A percentile compares a stretch with the other conserved stretches of the same genome.
Conservation (phyloP, 495 filamentous ascomycete genomes). For the Cairneyella variabilis region DNA sequence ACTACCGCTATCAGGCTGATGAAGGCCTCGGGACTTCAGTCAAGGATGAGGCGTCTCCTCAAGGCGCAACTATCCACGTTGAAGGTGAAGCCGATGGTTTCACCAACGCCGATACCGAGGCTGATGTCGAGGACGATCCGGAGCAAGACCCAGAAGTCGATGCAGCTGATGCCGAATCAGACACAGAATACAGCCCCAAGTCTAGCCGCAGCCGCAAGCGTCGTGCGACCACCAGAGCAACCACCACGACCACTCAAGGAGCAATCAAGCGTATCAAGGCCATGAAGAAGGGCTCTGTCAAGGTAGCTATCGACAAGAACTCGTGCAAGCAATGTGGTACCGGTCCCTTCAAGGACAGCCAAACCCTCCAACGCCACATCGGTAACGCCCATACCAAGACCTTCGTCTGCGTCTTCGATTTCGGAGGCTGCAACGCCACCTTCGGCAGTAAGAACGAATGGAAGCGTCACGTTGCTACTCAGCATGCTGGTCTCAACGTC, state of each 20-base stretch:
- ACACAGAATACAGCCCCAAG: slow-evolving; percentile 20
- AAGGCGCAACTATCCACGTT: not conserved
- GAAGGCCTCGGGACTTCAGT: slow-evolving; percentile 18
- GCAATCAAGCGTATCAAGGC: not conserved
- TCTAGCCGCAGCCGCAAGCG: slow-evolving; percentile 11
- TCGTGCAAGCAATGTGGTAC: slow-evolving; percentile 8
- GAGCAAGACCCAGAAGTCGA: not conserved
- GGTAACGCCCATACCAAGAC: slow-evolving; percentile 49
- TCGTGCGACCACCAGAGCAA: not conserved
- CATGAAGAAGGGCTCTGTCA: not conserved
- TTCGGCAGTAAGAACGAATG: slow-evolving; percentile 91
- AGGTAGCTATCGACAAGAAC: not conserved
- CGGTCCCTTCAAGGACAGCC: slow-evolving; percentile 34
- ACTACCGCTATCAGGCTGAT: slow-evolving; percentile 9
- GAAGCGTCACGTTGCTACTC: slow-evolving; percentile 82
- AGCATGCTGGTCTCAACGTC: slow-evolving; percentile 75
- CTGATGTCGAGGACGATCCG: slow-evolving; percentile 6
- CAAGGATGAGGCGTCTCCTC: slow-evolving; percentile 7
- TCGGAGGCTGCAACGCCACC: slow-evolving; percentile 69
- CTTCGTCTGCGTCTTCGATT: slow-evolving; percentile 76
- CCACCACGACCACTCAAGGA: not conserved
- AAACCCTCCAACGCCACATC: slow-evolving; percentile 42
- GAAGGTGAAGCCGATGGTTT: not conserved
- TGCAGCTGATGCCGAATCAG: not conserved
- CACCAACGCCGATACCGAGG: slow-evolving; percentile 13